These are phyloP conservation scores for Helianthus tuberosus DNA, from an alignment of 129 eudicot genomes.

Conservation along the genomic window DNA sequence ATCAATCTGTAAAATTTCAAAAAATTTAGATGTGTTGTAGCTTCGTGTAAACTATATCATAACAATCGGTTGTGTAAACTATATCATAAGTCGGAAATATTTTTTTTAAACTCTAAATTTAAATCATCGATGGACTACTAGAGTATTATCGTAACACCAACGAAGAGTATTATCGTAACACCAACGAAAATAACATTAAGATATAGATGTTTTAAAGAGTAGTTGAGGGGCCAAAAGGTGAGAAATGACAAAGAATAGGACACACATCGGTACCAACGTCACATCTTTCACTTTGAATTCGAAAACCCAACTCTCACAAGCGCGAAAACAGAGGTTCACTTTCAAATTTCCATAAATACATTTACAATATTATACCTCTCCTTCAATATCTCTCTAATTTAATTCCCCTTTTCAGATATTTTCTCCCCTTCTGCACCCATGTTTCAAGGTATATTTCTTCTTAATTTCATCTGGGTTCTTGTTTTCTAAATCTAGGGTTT, in stretches of 20 bases:
- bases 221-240: conserved; percentile 24
- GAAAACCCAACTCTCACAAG: conserved; percentile 32
- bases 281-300: conserved; percentile 28
- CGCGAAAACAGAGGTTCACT: conserved; percentile 37
- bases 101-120: no score
- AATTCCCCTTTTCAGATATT: background rate
- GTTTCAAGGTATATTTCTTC: conserved; percentile 5
- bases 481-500: conserved; percentile 34
- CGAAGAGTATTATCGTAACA: no score
- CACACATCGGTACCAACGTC: conserved; percentile 29
- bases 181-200: no score
- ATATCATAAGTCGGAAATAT: no score
- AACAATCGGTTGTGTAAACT: no score
- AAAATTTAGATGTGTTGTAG: no score
- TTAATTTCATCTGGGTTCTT: conserved; percentile 7
- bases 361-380: conserved; percentile 2
- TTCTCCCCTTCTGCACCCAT: conserved; percentile 17
- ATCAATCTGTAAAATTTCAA: no score
- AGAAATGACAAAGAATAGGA: conserved; percentile 34
- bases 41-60: no score
- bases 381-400: conserved; percentile 10
- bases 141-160: no score
- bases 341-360: conserved; percentile 30
- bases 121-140: no score
- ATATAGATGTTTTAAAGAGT: no score